Conservation (phyloP, 352 stramenopile species). For the Pythium phragmitis region DNA sequence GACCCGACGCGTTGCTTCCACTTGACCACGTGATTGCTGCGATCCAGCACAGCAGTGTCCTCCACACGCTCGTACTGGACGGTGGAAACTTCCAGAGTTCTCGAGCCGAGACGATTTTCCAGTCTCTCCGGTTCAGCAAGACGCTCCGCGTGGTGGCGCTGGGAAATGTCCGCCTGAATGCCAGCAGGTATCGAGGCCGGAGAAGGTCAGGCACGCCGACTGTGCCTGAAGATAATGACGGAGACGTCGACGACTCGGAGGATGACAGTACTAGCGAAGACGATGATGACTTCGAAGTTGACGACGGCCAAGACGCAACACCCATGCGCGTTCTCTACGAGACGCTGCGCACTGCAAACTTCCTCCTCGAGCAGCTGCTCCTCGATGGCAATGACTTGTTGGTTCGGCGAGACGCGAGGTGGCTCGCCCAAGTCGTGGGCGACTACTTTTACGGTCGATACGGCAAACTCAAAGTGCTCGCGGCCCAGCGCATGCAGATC, state of each 20-base stretch:
- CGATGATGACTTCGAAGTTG: background rate
- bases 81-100: conserved; percentile 35
- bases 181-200: background rate
- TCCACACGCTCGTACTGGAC: conserved; percentile 42
- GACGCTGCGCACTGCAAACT: conserved; percentile 49
- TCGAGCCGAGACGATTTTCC: conserved; percentile 33
- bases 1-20: conserved; percentile 3
- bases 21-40: conserved; percentile 43
- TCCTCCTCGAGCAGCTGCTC: conserved; percentile 62
- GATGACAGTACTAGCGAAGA: conserved; percentile 4
- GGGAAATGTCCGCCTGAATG: conserved; percentile 26
- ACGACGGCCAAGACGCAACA: background rate
- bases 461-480: conserved; percentile 46
- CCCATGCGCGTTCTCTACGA: conserved; percentile 38
- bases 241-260: conserved; percentile 7
- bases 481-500: conserved; percentile 42
- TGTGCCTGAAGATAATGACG: conserved; percentile 4
- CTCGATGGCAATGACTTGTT: conserved; percentile 54
- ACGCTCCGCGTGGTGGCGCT: conserved; percentile 47
- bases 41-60: conserved; percentile 41
- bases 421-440: conserved; percentile 44
- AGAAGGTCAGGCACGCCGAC: background rate
- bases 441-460: conserved; percentile 83
- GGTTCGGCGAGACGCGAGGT: conserved; percentile 24
- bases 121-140: conserved; percentile 41